Percentiles rank a stretch among this genome's conserved stretches.
phyloP scores from a whole-genome alignment of 306 rosid genomes.

The Glycyrrhiza uralensis region DNA sequence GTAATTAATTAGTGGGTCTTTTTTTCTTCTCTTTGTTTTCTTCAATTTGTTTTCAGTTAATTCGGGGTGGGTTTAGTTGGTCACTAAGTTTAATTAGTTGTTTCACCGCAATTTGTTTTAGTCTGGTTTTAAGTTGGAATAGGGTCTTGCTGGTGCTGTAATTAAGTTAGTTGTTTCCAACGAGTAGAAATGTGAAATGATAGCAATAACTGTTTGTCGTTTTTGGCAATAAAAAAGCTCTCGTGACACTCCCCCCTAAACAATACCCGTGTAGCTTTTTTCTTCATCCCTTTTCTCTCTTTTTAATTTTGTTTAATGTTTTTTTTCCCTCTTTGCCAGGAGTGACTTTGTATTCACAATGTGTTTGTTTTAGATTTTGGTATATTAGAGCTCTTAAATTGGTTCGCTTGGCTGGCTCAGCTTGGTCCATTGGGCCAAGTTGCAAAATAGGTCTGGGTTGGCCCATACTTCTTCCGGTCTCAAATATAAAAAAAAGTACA shows the following conservation, averaged over 20 bases:
- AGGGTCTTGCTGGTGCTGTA: background rate
- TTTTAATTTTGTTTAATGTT: background rate
- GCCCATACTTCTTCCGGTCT: too few relatives aligned
- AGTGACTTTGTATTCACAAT: too few relatives aligned
- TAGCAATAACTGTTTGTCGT: background rate
- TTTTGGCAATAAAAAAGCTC: constrained; percentile 14
- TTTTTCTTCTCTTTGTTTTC: background rate
- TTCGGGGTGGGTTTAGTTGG: background rate
- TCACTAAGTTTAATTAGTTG: background rate
- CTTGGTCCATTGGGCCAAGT: too few relatives aligned
- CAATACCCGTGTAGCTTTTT: background rate
- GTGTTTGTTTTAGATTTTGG: too few relatives aligned
- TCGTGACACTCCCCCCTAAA: background rate
- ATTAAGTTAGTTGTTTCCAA: background rate
- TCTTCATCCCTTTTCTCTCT: background rate
- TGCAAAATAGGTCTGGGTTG: too few relatives aligned
- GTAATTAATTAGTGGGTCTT: background rate
- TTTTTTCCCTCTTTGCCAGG: background rate
- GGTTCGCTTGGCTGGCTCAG: too few relatives aligned
- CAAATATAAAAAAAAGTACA: too few relatives aligned
- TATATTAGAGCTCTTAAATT: too few relatives aligned
- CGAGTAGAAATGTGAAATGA: constrained; percentile 27
- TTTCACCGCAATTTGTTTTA: constrained; percentile 16
- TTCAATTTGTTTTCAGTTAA: background rate
- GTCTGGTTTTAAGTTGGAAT: background rate